Conservation (phyloP, 495 filamentous ascomycete species). For the Achaetomiella virescens region DNA sequence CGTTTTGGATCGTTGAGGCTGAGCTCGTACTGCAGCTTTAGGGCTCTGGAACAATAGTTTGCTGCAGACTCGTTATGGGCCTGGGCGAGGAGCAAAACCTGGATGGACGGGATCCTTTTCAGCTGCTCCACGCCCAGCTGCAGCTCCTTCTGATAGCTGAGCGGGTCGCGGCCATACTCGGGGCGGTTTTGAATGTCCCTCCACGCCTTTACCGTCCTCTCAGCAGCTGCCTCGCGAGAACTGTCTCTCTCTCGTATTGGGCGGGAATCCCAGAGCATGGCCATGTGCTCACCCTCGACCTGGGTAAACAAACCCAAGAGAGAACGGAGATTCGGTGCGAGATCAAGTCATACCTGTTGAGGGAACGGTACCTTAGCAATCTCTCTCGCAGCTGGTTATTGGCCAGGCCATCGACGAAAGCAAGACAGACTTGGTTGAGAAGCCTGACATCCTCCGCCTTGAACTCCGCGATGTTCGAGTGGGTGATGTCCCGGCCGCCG, state of each 20-base stretch:
- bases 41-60: constrained; percentile 38
- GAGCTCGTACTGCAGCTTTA: constrained; percentile 33
- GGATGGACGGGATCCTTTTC: constrained; percentile 41
- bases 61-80: constrained; percentile 39
- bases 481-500: constrained; percentile 41
- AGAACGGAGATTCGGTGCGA: constrained; percentile 30
- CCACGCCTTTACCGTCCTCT: constrained; percentile 36
- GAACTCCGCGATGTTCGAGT: constrained; percentile 33
- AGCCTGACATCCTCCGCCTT: constrained; percentile 33
- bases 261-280: constrained; percentile 39
- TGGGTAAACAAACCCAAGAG: constrained; percentile 43
- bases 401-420: constrained; percentile 45
- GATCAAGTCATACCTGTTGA: constrained; percentile 24
- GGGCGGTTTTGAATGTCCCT: constrained; percentile 29
- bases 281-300: constrained; percentile 45
- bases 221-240: constrained; percentile 30
- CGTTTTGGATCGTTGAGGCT: constrained; percentile 13
- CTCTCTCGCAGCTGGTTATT: constrained; percentile 34
- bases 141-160: constrained; percentile 43
- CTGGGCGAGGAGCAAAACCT: constrained; percentile 43
- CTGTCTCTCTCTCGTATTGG: constrained; percentile 28
- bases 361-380: constrained; percentile 35
- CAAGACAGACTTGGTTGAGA: constrained; percentile 41
- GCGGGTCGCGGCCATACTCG: constrained; percentile 31
- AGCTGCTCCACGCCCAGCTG: constrained; percentile 36